Conservation (phyloP, 2,329 filamentous ascomycete species). For the Sporothrix brasiliensis region DNA sequence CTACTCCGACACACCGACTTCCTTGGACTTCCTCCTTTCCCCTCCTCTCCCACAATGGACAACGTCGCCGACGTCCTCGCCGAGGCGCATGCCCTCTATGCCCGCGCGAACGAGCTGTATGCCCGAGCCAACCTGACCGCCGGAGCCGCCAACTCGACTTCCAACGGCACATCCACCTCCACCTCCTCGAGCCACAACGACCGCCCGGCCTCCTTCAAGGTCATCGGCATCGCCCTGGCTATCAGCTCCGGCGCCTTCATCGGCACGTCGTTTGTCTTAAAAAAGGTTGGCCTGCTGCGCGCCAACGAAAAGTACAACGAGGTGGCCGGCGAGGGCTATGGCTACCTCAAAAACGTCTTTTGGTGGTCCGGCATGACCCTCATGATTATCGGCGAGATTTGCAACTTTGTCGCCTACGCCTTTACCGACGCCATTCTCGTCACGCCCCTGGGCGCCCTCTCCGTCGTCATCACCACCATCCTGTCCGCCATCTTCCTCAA, state of each 20-base stretch:
- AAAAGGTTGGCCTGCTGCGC: slow-evolving; percentile 87
- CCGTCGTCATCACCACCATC: slow-evolving; percentile 89
- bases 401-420: slow-evolving; percentile 96
- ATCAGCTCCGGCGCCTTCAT: slow-evolving; percentile 90
- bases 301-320: slow-evolving; percentile 97
- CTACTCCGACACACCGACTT: background rate
- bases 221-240: slow-evolving; percentile 82
- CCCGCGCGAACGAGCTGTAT: slow-evolving; percentile 43
- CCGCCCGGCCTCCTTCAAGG: slow-evolving; percentile 69
- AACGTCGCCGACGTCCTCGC: slow-evolving; percentile 38
- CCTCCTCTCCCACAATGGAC: slow-evolving; percentile 39
- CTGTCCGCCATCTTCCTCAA: slow-evolving; percentile 94
- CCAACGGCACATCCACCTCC: slow-evolving; percentile 13
- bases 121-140: slow-evolving; percentile 47
- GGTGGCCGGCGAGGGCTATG: slow-evolving; percentile 92
- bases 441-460: slow-evolving; percentile 85
- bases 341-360: slow-evolving; percentile 90
- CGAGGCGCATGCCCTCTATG: slow-evolving; percentile 40
- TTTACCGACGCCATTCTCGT: slow-evolving; percentile 97
- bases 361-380: slow-evolving; percentile 97
- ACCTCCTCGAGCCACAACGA: slow-evolving; percentile 31
- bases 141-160: slow-evolving; percentile 33
- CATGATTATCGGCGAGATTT: slow-evolving; percentile 95
- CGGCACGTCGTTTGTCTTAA: slow-evolving; percentile 90
- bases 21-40: background rate